Conservation (phyloP, 495 filamentous ascomycete genomes). For the Usnea hakonensis region DNA sequence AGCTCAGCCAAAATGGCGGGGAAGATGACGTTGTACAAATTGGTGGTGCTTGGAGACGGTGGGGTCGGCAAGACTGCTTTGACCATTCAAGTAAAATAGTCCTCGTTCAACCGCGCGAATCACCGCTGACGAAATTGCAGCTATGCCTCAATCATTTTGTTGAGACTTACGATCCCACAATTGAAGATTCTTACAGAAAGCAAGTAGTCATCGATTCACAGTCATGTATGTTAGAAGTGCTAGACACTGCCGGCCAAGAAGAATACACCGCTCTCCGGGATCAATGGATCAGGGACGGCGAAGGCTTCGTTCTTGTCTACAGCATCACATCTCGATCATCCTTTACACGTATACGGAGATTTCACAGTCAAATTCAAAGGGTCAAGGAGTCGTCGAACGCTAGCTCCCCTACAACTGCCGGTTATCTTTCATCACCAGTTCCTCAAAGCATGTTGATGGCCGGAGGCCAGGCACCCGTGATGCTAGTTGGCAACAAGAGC, state of each 20-base stretch:
- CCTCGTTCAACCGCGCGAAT: conserved; percentile 12
- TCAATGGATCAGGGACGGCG: conserved; percentile 97
- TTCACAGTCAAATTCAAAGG: conserved; percentile 92
- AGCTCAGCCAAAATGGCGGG: conserved; percentile 46
- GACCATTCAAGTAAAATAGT: conserved; percentile 78
- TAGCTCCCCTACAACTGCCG: conserved; percentile 50
- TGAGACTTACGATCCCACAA: conserved; percentile 92
- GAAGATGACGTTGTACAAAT: conserved; percentile 95
- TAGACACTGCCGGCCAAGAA: conserved; percentile 98
- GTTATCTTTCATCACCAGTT: conserved; percentile 60
- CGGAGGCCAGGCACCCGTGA: conserved; percentile 73
- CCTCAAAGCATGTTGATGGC: conserved; percentile 50
- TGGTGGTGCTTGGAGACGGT: conserved; percentile 94
- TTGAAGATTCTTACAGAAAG: conserved; percentile 96
- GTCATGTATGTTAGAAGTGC: conserved; percentile 96
- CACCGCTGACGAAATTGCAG: conserved; percentile 33
- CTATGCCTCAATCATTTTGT: conserved; percentile 73
- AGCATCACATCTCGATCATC: conserved; percentile 94
- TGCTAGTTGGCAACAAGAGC: conserved; percentile 98
- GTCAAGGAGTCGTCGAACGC: conserved; percentile 90
- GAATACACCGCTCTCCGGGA: conserved; percentile 96
- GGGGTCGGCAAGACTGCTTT: conserved; percentile 95
- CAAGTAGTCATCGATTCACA: conserved; percentile 96
- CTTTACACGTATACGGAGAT: conserved; percentile 88
- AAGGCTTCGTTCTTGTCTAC: conserved; percentile 96